Base-by-base conservation (phyloP, 1,284 basidiomycete genomes). In the Chondrostereum purpureum region DNA sequence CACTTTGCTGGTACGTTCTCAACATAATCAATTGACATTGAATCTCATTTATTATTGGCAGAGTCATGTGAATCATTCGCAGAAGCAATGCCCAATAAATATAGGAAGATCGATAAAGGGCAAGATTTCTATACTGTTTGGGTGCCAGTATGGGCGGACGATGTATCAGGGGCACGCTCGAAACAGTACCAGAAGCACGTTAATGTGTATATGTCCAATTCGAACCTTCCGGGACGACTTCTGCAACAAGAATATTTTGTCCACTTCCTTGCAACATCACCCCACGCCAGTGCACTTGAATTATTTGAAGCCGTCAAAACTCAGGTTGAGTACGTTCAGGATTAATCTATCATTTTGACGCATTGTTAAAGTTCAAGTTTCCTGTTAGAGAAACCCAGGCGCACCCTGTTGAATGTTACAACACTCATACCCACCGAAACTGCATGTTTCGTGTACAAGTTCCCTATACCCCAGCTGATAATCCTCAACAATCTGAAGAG, bases 191-290 rank as follows among this genome's bases (percentile, higher is more conserved):
- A 67, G 43, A 58, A 61, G 27, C 64, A 66, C 43, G 55, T 47
- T 3, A 62, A 62, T 42, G 43, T 57, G 2, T 65, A 62, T 48
- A 51, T 57, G n/a, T 42, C 46, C 0, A 56, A 63, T 42, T 20
- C 50, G 4, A 55, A 53, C 27, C 41, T 63, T 2, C 59, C 59
- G 4, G 43, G 55, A 1, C 39, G 43, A 8, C 39, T 55, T 2
- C 56, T 67, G 0, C 50, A 61, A 16, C 62, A 66, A 38, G 64
- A 70, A 43, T 67, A 55, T 45, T 58, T 57, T 52, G 49, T 65
- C 6, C 52, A 48, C 1, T 69, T 67, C 46, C 43, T 56, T 5
- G 60, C 63, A 0, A 65, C 67, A 5, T 67, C 65, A 3, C 59
- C 53, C 8, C 21, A 62, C 52, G 66, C 61, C 0, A 51, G 55